Percentiles rank a stretch among this genome's conserved stretches.
These are phyloP conservation scores for Beauveria pseudobassiana DNA, from an alignment of 2,329 filamentous ascomycete species.

Conservation along the genomic window DNA sequence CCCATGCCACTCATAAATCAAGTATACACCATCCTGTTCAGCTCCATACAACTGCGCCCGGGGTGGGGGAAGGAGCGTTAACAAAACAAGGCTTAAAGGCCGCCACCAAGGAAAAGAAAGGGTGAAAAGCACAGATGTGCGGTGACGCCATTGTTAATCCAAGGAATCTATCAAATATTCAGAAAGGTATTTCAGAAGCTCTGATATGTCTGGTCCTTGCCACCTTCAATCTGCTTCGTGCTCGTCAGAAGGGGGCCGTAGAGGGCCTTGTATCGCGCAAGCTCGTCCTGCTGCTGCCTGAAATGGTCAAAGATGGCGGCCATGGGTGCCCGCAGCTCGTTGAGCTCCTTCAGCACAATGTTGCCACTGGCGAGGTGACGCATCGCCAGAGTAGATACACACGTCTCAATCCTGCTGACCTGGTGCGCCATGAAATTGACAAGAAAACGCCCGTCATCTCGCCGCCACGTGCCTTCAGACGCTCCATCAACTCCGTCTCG, in stretches of 20 bases:
- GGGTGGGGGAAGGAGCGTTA: not conserved
- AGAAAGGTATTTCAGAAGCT: not conserved
- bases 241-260: conserved; percentile 36
- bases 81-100: not conserved
- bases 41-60: not conserved
- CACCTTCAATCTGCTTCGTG: conserved; percentile 2
- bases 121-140: not conserved
- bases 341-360: conserved; percentile 51
- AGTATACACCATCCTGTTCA: not conserved
- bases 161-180: not conserved
- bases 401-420: conserved; percentile 91
- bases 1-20: not conserved
- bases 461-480: conserved; percentile 58
- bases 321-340: conserved; percentile 74
- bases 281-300: conserved; percentile 52
- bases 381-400: conserved; percentile 69
- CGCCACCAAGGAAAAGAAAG: not conserved
- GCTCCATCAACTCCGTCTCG: conserved; percentile 74
- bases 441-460: conserved; percentile 80
- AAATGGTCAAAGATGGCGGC: conserved; percentile 58
- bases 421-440: conserved; percentile 90
- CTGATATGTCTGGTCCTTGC: not conserved
- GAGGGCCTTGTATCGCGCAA: conserved; percentile 51
- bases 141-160: not conserved
- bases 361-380: conserved; percentile 72